Conservation (phyloP, 1,284 basidiomycete genomes). For the Inonotus obliquus region DNA sequence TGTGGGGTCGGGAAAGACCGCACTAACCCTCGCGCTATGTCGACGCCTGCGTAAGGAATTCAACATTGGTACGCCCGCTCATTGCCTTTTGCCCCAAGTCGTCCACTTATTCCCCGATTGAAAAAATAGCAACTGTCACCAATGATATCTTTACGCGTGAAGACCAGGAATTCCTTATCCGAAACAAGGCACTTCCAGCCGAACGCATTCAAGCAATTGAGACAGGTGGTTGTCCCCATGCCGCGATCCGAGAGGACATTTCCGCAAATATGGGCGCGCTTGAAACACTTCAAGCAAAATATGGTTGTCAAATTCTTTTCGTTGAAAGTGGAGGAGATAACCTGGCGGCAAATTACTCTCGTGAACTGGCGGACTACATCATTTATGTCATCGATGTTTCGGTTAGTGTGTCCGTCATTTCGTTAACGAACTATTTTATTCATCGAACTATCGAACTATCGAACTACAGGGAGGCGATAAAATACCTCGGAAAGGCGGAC, state of each 20-base stretch:
- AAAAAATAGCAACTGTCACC: conserved; percentile 74
- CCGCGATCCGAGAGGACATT: conserved; percentile 96
- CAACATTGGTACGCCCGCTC: conserved; percentile 71
- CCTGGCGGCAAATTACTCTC: conserved; percentile 91
- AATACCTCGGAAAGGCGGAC: conserved; percentile 96
- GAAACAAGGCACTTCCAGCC: conserved; percentile 81
- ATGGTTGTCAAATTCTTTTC: conserved; percentile 78
- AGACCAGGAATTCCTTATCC: conserved; percentile 96
- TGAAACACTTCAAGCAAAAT: conserved; percentile 93
- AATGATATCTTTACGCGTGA: conserved; percentile 98
- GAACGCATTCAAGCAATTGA: conserved; percentile 94
- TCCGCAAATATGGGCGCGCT: conserved; percentile 94
- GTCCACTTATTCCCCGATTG: background rate
- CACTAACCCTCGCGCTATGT: conserved; percentile 91
- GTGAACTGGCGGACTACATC: conserved; percentile 96
- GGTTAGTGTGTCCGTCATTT: conserved; percentile 34
- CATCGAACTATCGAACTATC: background rate
- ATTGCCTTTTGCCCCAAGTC: background rate
- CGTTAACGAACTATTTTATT: conserved; percentile 8
- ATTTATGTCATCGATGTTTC: conserved; percentile 90
- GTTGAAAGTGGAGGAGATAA: conserved; percentile 98
- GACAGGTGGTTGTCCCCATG: conserved; percentile 94
- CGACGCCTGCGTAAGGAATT: conserved; percentile 75
- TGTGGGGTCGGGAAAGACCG: conserved; percentile 97
- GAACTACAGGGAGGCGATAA: conserved; percentile 83